A percentile compares a stretch with the other conserved stretches of the same genome.
phyloP scores from a whole-genome alignment of 2,329 filamentous ascomycete genomes.

The Apiospora sp. region DNA sequence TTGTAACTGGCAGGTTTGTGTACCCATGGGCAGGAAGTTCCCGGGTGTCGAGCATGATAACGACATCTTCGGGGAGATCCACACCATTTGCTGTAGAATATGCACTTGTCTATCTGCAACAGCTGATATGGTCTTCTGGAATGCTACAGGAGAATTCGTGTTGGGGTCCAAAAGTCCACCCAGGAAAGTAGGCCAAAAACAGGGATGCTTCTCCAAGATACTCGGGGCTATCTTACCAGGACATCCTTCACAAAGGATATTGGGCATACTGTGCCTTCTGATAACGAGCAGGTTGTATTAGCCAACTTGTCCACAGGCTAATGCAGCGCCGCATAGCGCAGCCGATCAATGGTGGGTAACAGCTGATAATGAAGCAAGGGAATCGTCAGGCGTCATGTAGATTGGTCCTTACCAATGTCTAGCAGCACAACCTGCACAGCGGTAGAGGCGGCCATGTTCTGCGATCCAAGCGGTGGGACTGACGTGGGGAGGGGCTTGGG shows the following conservation, averaged over 20 bases:
- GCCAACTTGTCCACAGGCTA: constrained; percentile 47
- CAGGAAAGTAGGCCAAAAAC: constrained; percentile 29
- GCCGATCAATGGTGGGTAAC: constrained; percentile 25
- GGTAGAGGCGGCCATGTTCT: constrained; percentile 43
- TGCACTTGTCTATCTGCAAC: constrained; percentile 25
- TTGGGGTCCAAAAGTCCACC: not conserved
- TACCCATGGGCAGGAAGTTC: not conserved
- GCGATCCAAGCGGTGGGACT: constrained; percentile 13
- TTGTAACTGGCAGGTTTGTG: constrained; percentile 11
- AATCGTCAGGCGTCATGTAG: constrained; percentile 23
- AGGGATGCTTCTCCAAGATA: not conserved
- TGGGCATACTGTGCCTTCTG: constrained; percentile 84
- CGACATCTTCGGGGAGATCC: constrained; percentile 11
- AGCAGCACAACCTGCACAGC: constrained; percentile 59
- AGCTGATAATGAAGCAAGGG: constrained; percentile 21
- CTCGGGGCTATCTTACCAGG: constrained; percentile 67
- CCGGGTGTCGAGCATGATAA: constrained; percentile 9
- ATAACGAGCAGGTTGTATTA: constrained; percentile 44
- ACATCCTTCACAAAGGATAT: constrained; percentile 87
- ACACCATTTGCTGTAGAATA: not conserved
- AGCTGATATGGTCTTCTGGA: constrained; percentile 6
- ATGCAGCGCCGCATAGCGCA: constrained; percentile 36
- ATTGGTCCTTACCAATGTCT: constrained; percentile 62
- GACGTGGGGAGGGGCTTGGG: not conserved
- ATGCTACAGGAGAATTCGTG: not conserved